These are phyloP conservation scores for Hevea brasiliensis DNA, from an alignment of 345 rosid species.

Conservation along the genomic window DNA sequence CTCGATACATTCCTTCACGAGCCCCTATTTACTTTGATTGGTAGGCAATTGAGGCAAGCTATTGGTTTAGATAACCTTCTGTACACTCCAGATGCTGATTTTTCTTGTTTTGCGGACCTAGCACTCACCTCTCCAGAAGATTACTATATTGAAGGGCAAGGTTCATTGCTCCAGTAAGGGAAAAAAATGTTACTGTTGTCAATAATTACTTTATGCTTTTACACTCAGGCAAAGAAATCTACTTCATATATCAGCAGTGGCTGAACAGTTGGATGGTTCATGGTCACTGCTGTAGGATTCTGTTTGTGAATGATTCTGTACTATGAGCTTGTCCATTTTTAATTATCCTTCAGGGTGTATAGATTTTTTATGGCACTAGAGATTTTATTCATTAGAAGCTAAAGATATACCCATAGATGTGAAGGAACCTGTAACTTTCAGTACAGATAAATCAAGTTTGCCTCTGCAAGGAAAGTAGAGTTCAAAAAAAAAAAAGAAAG, in stretches of 20 bases:
- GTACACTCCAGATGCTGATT: constrained; percentile 97
- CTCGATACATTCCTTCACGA: neutral
- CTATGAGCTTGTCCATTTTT: neutral
- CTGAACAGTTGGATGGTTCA: neutral
- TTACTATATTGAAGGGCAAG: constrained; percentile 94
- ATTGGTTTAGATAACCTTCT: constrained; percentile 89
- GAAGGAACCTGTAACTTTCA: neutral
- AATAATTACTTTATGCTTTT: constrained; percentile 1
- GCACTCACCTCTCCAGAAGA: constrained; percentile 91
- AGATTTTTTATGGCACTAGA: neutral
- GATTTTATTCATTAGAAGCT: neutral
- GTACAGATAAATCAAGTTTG: too few species aligned
- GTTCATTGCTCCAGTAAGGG: constrained; percentile 97
- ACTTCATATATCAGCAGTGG: neutral
- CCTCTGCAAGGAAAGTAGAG: too few species aligned
- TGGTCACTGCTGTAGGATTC: neutral
- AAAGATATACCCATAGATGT: neutral
- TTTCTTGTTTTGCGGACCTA: constrained; percentile 94
- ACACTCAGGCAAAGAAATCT: neutral
- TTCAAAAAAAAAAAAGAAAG: too few species aligned
- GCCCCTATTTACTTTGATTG: constrained; percentile 12
- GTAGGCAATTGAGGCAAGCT: constrained; percentile 80
- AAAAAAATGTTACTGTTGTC: constrained; percentile 1
- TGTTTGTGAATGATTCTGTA: neutral
- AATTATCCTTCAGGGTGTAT: neutral